Evolutionary conservation across 768 basidiomycete genomes (phyloP).

Genomic region (Leccinum sublutescens): DNA sequence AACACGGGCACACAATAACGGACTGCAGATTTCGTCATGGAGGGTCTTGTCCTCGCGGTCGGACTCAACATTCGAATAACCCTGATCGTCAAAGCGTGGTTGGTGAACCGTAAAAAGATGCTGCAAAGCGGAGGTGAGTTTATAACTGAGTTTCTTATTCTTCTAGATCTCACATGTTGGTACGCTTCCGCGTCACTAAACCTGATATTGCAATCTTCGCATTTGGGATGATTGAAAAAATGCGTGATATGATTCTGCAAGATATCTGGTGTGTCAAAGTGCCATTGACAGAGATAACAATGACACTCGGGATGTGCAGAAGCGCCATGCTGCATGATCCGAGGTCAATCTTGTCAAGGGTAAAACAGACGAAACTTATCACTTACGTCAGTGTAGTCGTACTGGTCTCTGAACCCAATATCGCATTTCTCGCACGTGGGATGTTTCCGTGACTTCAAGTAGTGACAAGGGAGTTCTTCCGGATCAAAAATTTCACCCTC

Average conservation of each 20-base stretch:
- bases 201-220: slow-evolving; percentile 40
- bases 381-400: slow-evolving; percentile 30
- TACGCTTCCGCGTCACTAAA: slow-evolving; percentile 40
- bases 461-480: slow-evolving; percentile 25
- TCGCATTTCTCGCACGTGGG: slow-evolving; percentile 28
- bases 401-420: slow-evolving; percentile 27
- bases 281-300: slow-evolving; percentile 38
- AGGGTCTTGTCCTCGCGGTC: neutral
- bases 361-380: neutral
- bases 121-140: slow-evolving; percentile 8
- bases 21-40: slow-evolving; percentile 4
- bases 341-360: slow-evolving; percentile 10
- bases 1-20: slow-evolving; percentile 11
- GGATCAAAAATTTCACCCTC: slow-evolving; percentile 23
- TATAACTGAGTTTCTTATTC: neutral
- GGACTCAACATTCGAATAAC: neutral
- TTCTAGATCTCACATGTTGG: slow-evolving; percentile 32
- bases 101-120: slow-evolving; percentile 31
- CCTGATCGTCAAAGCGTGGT: slow-evolving; percentile 16
- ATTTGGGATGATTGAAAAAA: slow-evolving; percentile 46
- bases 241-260: slow-evolving; percentile 41
- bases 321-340: slow-evolving; percentile 28
- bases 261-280: slow-evolving; percentile 38
- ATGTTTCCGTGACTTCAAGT: slow-evolving; percentile 27
- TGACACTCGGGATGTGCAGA: slow-evolving; percentile 32